Evolutionary conservation across 352 stramenopile genomes (phyloP).

Genomic region (Globisporangium middletonii): DNA sequence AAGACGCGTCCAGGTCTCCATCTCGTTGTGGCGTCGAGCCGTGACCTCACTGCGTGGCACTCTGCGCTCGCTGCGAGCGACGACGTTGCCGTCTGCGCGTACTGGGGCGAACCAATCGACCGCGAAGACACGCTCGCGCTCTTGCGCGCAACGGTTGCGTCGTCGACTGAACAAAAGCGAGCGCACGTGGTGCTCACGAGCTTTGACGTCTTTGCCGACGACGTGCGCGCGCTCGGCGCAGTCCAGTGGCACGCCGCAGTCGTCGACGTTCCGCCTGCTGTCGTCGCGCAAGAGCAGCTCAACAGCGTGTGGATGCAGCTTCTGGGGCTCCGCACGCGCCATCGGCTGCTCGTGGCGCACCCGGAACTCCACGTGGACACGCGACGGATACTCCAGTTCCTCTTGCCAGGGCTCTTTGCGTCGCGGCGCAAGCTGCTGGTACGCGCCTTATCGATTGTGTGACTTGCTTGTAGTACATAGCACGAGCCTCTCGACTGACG

Average conservation of each 20-base stretch:
- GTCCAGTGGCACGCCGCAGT: constrained; percentile 42
- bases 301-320: constrained; percentile 40
- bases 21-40: constrained; percentile 33
- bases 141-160: constrained; percentile 18
- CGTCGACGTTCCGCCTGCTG: constrained; percentile 32
- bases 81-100: constrained; percentile 35
- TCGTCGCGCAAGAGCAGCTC: constrained; percentile 16
- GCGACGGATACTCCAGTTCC: constrained; percentile 59
- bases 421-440: constrained; percentile 74
- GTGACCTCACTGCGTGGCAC: constrained; percentile 37
- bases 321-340: constrained; percentile 53
- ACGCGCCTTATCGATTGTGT: constrained; percentile 12
- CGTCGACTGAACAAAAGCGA: constrained; percentile 18
- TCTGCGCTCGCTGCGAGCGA: constrained; percentile 19
- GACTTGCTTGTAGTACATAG: background rate
- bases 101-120: constrained; percentile 44
- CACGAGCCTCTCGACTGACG: background rate
- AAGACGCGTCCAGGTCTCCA: constrained; percentile 30
- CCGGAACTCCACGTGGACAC: constrained; percentile 29
- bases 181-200: constrained; percentile 52
- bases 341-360: constrained; percentile 51
- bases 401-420: constrained; percentile 55
- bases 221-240: constrained; percentile 27
- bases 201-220: constrained; percentile 51
- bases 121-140: constrained; percentile 29